Evolutionary conservation across 2,329 filamentous ascomycete species (phyloP).

Genomic region (Leptographium radiaticola): DNA sequence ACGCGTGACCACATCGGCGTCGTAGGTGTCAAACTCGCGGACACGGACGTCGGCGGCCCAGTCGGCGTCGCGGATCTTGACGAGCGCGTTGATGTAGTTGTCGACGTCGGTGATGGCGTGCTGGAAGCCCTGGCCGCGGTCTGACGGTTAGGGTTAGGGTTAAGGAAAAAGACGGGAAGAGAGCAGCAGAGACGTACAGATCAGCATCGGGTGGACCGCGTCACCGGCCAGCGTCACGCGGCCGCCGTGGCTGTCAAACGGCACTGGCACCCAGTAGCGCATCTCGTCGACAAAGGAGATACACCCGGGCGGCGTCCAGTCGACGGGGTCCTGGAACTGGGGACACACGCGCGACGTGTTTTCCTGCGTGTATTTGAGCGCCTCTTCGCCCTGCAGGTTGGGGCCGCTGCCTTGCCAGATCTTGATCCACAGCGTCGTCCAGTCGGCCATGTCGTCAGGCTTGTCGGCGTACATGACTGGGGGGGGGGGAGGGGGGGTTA

Average conservation of each 20-base stretch:
- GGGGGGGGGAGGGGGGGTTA: neutral
- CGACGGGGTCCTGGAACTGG: conserved; percentile 20
- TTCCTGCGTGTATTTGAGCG: conserved; percentile 18
- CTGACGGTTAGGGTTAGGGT: conserved; percentile 6
- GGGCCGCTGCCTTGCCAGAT: conserved; percentile 18
- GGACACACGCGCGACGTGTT: conserved; percentile 15
- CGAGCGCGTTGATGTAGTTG: conserved; percentile 23
- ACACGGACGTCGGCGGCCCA: conserved; percentile 8
- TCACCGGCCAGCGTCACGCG: conserved; percentile 26
- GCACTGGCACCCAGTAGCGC: conserved; percentile 21
- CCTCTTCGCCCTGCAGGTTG: conserved; percentile 21
- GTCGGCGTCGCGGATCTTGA: conserved; percentile 10
- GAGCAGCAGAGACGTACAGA: conserved; percentile 17
- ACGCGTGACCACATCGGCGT: conserved; percentile 19
- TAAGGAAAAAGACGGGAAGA: neutral
- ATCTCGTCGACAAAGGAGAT: conserved; percentile 21
- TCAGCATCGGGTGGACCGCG: conserved; percentile 30
- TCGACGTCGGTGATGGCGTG: conserved; percentile 27
- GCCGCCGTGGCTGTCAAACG: conserved; percentile 19
- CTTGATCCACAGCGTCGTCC: conserved; percentile 23
- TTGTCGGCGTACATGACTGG: conserved; percentile 13
- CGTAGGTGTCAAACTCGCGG: conserved; percentile 16
- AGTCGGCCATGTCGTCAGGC: conserved; percentile 14
- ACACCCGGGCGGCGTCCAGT: conserved; percentile 21
- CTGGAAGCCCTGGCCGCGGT: conserved; percentile 32